Evolutionary conservation across 2,329 filamentous ascomycete genomes (phyloP).

Genomic region (Scleromitrula shiraiana): DNA sequence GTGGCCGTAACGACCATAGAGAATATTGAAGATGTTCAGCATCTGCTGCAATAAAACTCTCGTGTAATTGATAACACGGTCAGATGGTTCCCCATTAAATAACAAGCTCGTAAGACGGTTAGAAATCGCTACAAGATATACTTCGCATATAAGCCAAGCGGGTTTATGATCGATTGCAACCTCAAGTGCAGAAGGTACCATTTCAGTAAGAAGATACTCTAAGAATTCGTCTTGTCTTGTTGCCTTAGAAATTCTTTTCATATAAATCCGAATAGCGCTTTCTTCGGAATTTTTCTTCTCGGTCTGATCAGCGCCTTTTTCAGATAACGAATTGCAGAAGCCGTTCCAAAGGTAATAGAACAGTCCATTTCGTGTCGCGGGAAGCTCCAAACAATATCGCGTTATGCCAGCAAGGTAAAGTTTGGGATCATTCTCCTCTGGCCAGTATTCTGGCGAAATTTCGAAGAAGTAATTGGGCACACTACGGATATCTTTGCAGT

Average conservation of each 20-base stretch:
- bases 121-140: slow-evolving; percentile 19
- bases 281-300: slow-evolving; percentile 16
- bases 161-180: slow-evolving; percentile 18
- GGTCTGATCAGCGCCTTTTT: slow-evolving; percentile 7
- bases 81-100: slow-evolving; percentile 8
- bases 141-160: slow-evolving; percentile 21
- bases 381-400: slow-evolving; percentile 22
- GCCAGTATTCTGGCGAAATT: slow-evolving; percentile 23
- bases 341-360: slow-evolving; percentile 27
- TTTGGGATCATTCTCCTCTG: slow-evolving; percentile 23
- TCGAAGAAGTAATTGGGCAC: slow-evolving; percentile 23
- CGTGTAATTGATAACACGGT: slow-evolving; percentile 10
- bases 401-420: slow-evolving; percentile 24
- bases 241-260: slow-evolving; percentile 15
- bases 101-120: slow-evolving; percentile 5
- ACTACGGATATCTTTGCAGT: slow-evolving; percentile 21
- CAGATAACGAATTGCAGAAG: slow-evolving; percentile 21
- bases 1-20: neutral
- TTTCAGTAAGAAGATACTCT: slow-evolving; percentile 22
- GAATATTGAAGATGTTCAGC: slow-evolving; percentile 14
- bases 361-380: slow-evolving; percentile 15
- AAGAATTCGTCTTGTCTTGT: slow-evolving; percentile 20
- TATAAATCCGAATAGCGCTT: slow-evolving; percentile 14
- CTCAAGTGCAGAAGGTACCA: slow-evolving; percentile 21
- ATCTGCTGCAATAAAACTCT: slow-evolving; percentile 21